A percentile compares a stretch with the other conserved stretches of the same genome.
These are phyloP conservation scores for Sporothrix dimorphospora DNA, from an alignment of 2,329 filamentous ascomycete genomes.

Conservation along the genomic window DNA sequence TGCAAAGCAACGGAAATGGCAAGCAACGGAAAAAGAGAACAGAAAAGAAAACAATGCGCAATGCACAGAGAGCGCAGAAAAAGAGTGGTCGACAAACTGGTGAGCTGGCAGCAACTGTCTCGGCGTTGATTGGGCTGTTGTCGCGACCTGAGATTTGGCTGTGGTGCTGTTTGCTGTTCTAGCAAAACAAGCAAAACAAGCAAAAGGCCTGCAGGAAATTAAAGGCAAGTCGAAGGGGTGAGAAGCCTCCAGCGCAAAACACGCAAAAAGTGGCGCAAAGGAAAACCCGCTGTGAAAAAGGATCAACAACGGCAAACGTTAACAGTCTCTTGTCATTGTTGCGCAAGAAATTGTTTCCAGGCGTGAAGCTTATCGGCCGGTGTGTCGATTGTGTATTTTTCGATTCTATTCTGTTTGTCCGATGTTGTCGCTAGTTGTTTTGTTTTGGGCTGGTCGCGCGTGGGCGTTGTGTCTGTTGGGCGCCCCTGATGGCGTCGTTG, in stretches of 20 bases:
- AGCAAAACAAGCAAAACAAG: slow-evolving; percentile 20
- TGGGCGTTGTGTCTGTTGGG: background rate
- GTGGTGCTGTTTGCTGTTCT: slow-evolving; percentile 3
- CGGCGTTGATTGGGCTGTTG: slow-evolving; percentile 28
- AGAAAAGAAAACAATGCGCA: slow-evolving; percentile 22
- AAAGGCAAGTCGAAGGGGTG: slow-evolving; percentile 24
- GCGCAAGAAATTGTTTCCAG: background rate
- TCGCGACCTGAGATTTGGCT: slow-evolving; percentile 24
- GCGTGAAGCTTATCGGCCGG: background rate
- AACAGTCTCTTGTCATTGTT: slow-evolving; percentile 17
- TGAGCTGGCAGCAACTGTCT: slow-evolving; percentile 8
- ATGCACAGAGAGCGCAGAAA: slow-evolving; percentile 10
- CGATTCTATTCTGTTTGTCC: background rate
- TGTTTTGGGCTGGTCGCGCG: background rate
- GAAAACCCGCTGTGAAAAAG: background rate
- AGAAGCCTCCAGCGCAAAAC: slow-evolving; percentile 21
- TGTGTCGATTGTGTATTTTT: background rate
- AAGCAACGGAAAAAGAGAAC: background rate
- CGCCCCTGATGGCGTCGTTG: background rate
- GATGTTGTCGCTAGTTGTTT: slow-evolving; percentile 13
- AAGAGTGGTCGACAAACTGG: slow-evolving; percentile 6
- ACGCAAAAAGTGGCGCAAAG: slow-evolving; percentile 23
- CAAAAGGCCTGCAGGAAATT: slow-evolving; percentile 26
- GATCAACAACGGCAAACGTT: slow-evolving; percentile 19
- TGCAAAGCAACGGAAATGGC: background rate